Evolutionary conservation across 768 basidiomycete species (phyloP).

Genomic region (Suillus tomentosus): DNA sequence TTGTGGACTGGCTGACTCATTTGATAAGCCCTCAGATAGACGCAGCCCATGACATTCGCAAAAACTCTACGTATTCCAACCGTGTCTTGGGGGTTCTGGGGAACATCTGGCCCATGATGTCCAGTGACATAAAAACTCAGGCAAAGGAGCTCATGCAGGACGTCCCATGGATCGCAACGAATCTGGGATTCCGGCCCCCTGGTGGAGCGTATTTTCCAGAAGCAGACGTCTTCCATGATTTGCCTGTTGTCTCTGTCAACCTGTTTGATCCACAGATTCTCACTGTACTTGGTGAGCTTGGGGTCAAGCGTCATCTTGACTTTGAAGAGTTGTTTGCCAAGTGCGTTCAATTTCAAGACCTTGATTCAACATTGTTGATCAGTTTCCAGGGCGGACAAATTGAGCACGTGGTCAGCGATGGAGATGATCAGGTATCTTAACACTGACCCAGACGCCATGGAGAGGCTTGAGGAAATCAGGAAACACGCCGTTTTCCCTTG

Average conservation of each 20-base stretch:
- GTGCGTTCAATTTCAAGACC: conserved; percentile 34
- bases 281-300: conserved; percentile 61
- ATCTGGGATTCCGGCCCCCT: conserved; percentile 68
- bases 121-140: conserved; percentile 46
- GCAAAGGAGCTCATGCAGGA: conserved; percentile 50
- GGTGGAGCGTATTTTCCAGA: conserved; percentile 78
- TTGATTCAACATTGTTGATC: conserved; percentile 8
- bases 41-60: conserved; percentile 57
- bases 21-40: conserved; percentile 50
- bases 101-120: conserved; percentile 60
- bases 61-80: conserved; percentile 73
- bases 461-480: conserved; percentile 20
- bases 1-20: conserved; percentile 71
- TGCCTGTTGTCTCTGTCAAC: conserved; percentile 65
- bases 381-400: conserved; percentile 66
- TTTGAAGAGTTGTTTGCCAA: conserved; percentile 83
- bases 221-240: conserved; percentile 87
- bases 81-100: conserved; percentile 57
- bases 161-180: conserved; percentile 71
- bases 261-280: conserved; percentile 56
- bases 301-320: conserved; percentile 81
- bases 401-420: conserved; percentile 79
- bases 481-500: conserved; percentile 11
- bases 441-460: conserved; percentile 46
- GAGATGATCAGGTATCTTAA: conserved; percentile 85